Conservation (phyloP, 495 filamentous ascomycete genomes). For the Daldinia decipiens region DNA sequence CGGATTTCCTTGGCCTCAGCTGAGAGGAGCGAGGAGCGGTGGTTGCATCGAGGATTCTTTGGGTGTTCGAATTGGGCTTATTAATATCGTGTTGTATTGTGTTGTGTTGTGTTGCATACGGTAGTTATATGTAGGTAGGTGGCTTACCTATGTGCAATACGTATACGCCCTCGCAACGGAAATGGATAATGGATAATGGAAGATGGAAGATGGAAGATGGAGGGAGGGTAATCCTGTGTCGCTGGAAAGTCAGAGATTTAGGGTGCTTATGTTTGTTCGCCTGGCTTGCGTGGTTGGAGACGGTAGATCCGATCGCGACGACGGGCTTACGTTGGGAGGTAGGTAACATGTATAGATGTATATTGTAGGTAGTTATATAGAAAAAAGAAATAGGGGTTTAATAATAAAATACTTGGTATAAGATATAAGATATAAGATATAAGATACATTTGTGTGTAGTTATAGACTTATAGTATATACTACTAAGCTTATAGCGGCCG, state of each 20-base stretch:
- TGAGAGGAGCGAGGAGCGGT: constrained; percentile 3
- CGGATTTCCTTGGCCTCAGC: background rate
- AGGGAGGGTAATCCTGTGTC: background rate
- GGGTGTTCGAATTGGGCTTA: background rate
- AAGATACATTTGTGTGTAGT: too few species aligned
- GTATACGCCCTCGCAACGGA: too few species aligned
- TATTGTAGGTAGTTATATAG: too few species aligned
- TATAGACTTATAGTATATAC: background rate
- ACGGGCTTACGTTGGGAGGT: background rate
- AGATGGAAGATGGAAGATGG: too few species aligned
- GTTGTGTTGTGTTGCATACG: too few species aligned
- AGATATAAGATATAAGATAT: too few species aligned
- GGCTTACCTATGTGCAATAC: too few species aligned
- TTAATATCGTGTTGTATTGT: too few species aligned
- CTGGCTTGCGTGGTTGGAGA: background rate
- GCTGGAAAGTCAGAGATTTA: background rate
- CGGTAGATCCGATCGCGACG: background rate
- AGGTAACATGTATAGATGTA: background rate
- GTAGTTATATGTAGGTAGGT: too few species aligned
- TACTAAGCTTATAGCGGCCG: background rate
- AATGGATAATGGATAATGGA: too few species aligned
- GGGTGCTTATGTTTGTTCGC: background rate
- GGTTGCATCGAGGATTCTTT: background rate
- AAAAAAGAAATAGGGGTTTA: background rate
- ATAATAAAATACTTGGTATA: background rate